phyloP scores from a whole-genome alignment of 768 basidiomycete genomes.

The Leccinum broughii region DNA sequence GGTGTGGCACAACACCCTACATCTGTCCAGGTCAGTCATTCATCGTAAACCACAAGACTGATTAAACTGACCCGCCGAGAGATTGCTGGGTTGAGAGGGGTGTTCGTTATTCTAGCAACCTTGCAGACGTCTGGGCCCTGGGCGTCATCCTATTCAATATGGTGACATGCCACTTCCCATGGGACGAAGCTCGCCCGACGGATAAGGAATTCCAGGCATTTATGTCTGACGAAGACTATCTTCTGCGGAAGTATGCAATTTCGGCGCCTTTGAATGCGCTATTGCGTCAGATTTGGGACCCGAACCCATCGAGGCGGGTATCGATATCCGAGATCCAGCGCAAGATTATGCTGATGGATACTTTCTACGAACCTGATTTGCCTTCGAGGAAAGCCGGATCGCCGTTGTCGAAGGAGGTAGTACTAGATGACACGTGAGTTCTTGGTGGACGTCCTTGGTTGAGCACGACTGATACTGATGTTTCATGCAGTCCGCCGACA shows the following conservation, averaged over 20 bases:
- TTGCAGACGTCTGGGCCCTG: constrained; percentile 66
- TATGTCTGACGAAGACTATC: neutral
- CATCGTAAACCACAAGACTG: no score
- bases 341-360: constrained; percentile 12
- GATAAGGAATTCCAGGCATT: constrained; percentile 10
- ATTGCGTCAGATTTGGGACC: constrained; percentile 11
- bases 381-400: no score
- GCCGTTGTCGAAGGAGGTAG: no score
- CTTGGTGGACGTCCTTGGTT: no score
- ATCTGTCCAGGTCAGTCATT: no score
- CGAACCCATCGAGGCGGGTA: constrained; percentile 13
- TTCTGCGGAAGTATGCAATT: constrained; percentile 7
- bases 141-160: constrained; percentile 86
- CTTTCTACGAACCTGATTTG: constrained; percentile 11
- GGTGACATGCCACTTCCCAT: constrained; percentile 51
- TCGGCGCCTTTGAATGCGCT: constrained; percentile 1
- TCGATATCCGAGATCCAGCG: constrained; percentile 12
- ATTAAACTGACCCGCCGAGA: constrained; percentile 24
- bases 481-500: no score
- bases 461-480: no score
- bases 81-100: constrained; percentile 56
- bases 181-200: constrained; percentile 12
- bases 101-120: constrained; percentile 13
- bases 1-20: no score
- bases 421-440: no score